Base-by-base conservation (phyloP, 257 asterid genomes). In the Nicotiana paniculata region DNA sequence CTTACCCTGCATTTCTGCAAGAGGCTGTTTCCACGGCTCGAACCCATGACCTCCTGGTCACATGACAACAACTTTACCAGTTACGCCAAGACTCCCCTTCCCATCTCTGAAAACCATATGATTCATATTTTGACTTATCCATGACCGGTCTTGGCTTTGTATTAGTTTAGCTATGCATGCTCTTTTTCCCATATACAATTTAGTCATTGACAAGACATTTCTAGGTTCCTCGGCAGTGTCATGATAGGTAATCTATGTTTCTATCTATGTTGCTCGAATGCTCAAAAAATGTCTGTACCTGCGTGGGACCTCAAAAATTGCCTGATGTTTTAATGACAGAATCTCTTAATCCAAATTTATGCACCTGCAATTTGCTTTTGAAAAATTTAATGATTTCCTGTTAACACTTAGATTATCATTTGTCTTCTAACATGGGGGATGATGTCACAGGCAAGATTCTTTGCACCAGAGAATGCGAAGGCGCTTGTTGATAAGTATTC, bases 401-500 rank as follows among this genome's bases (percentile, higher is more conserved):
- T 75, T 26, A 51, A 15, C 53, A 16, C n/a, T 51, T 75, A 18
- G 62, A 43, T 74, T 48, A 70, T 24, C 55, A 46, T 18, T 39
- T 46, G 6, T 72, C 61, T 72, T 72, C 39, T 72, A 72, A 46
- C 61, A 72, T 72, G 37, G 37, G 21, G 18, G 82, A 59, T 80
- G 46, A 21, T 65, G 53, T 43, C 51, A 79, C 95, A 95, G 98
- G 98, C 97, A 61, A 91, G 97, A 35, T 95, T 93, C 90, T 91
- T 92, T 59, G 97, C 98, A 62, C 95, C 98, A 24, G 92, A 87
- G 75, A 91, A 89, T 43, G 97, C 96, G 6, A 92, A 93, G 88
- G 89, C 79, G 15, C 88, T 95, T 54, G 96, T 95, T 69, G 97
- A 95, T 82, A 92, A 85, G 79, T 92, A 93, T 84, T 85, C 97